Conservation (phyloP, 2,329 filamentous ascomycete species). For the Orbilia oligospora region DNA sequence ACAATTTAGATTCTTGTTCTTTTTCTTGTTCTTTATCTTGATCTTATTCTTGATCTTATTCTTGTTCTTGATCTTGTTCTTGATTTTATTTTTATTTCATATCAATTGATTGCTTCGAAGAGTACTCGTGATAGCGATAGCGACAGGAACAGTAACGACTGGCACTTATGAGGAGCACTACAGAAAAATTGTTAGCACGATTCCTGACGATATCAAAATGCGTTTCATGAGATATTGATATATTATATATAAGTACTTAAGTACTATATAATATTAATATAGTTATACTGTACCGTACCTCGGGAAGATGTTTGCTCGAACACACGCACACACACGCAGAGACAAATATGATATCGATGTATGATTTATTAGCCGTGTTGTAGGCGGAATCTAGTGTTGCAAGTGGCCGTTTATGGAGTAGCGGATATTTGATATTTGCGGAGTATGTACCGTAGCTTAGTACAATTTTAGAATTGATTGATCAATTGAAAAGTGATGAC, state of each 20-base stretch:
- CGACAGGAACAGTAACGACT: slow-evolving; percentile 1
- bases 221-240: not conserved
- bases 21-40: too few relatives aligned
- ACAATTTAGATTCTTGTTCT: not conserved
- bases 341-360: too few relatives aligned
- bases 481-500: not conserved
- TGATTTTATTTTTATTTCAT: too few relatives aligned
- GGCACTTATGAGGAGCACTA: not conserved
- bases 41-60: too few relatives aligned
- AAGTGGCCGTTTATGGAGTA: not conserved
- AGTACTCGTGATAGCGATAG: not conserved
- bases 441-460: not conserved
- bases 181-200: not conserved
- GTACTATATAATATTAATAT: too few relatives aligned
- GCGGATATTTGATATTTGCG: not conserved
- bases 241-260: too few relatives aligned
- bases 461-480: too few relatives aligned
- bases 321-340: too few relatives aligned
- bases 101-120: not conserved
- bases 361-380: slow-evolving; percentile 6
- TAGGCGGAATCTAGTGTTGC: slow-evolving; percentile 16
- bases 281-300: too few relatives aligned
- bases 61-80: too few relatives aligned
- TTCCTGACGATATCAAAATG: not conserved
- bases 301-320: not conserved